Evolutionary conservation across 306 rosid genomes (phyloP).

Genomic region (Bauhinia variegata): DNA sequence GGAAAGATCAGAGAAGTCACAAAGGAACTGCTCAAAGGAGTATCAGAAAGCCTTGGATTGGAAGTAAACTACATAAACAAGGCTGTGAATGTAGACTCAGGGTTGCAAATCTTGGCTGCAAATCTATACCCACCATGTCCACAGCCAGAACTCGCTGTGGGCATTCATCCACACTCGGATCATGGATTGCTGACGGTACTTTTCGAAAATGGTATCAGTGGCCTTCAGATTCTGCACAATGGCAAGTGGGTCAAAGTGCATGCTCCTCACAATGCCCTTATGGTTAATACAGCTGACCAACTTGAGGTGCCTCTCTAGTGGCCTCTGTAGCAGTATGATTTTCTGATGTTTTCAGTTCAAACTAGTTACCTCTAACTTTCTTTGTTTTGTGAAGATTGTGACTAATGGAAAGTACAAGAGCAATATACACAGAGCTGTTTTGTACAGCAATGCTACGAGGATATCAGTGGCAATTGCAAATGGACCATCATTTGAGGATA

Average conservation of each 20-base stretch:
- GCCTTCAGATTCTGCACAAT: slow-evolving; percentile 23
- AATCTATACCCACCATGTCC: slow-evolving; percentile 33
- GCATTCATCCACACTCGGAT: slow-evolving; percentile 26
- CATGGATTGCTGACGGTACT: slow-evolving; percentile 21
- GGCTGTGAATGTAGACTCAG: not conserved
- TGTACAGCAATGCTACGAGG: slow-evolving; percentile 10
- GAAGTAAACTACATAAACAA: slow-evolving; percentile 13
- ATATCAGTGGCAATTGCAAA: not conserved
- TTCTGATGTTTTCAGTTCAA: too few species aligned
- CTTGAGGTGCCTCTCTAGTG: slow-evolving; percentile 10
- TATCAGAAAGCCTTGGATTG: slow-evolving; percentile 32
- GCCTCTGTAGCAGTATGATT: not conserved
- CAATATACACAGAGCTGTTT: slow-evolving; percentile 11
- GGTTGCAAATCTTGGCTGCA: not conserved
- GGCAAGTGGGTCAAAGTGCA: slow-evolving; percentile 23
- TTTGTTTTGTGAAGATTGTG: slow-evolving; percentile 16
- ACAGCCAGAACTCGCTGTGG: slow-evolving; percentile 21
- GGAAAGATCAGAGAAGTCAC: slow-evolving; percentile 7
- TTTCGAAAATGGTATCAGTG: slow-evolving; percentile 25
- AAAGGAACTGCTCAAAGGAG: slow-evolving; percentile 1
- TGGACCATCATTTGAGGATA: slow-evolving; percentile 13
- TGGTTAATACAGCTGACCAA: slow-evolving; percentile 29
- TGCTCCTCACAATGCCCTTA: not conserved
- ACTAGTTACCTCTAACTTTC: too few species aligned
- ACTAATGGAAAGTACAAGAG: slow-evolving; percentile 40